Conservation (phyloP, 371 early-diverging fungal genomes). For the Mucor racemosus region DNA sequence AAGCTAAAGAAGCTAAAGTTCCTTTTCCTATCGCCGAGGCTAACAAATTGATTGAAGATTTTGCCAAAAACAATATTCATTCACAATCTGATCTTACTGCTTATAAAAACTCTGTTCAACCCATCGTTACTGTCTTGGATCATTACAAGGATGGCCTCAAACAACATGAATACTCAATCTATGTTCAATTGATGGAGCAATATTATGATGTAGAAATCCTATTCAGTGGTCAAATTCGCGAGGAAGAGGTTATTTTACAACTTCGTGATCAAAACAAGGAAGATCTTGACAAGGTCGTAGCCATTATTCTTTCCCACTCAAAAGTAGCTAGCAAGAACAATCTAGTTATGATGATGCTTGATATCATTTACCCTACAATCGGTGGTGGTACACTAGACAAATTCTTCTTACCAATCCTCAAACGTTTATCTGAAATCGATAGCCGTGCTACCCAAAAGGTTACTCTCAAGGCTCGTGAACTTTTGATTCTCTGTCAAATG, state of each 20-base stretch:
- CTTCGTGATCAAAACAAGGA: conserved; percentile 88
- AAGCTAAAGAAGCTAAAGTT: conserved; percentile 40
- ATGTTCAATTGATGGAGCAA: conserved; percentile 78
- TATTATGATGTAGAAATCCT: conserved; percentile 87
- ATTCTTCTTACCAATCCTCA: conserved; percentile 81
- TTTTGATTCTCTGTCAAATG: conserved; percentile 90
- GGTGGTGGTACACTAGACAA: conserved; percentile 71
- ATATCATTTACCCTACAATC: conserved; percentile 70
- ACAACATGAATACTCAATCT: conserved; percentile 73
- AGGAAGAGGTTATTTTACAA: conserved; percentile 86
- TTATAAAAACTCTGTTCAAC: conserved; percentile 65
- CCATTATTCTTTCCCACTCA: conserved; percentile 81
- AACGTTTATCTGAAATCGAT: conserved; percentile 81
- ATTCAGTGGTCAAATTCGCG: conserved; percentile 74
- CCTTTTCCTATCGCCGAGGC: conserved; percentile 81
- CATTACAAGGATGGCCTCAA: conserved; percentile 77
- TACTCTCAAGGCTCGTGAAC: conserved; percentile 91
- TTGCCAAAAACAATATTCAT: conserved; percentile 53
- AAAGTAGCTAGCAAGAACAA: conserved; percentile 83
- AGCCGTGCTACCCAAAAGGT: conserved; percentile 85
- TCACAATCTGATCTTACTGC: conserved; percentile 66
- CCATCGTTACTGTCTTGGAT: conserved; percentile 69
- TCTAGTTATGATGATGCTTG: conserved; percentile 77
- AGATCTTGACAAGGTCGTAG: conserved; percentile 77
- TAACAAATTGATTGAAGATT: conserved; percentile 67